A percentile compares a stretch with the other conserved stretches of the same genome.
Conservation (phyloP, 257 asterid genomes). For the Parsonsia alboflavescens region DNA sequence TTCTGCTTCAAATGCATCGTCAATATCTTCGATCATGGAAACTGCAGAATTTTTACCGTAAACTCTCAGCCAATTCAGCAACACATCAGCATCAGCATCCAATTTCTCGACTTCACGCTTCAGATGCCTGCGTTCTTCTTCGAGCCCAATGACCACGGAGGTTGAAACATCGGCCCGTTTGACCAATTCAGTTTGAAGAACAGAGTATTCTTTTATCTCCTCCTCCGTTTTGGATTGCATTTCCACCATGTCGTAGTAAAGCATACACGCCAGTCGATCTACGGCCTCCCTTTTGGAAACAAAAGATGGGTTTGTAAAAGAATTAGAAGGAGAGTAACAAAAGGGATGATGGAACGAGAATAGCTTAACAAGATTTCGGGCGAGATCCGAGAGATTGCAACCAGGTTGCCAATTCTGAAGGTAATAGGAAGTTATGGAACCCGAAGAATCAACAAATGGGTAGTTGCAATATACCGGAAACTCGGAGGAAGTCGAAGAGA, state of each 20-base stretch:
- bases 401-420: constrained; percentile 33
- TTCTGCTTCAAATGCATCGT: constrained; percentile 46
- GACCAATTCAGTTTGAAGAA: constrained; percentile 24
- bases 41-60: constrained; percentile 14
- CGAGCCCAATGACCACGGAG: constrained; percentile 14
- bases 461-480: constrained; percentile 28
- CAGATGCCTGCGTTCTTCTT: constrained; percentile 26
- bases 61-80: constrained; percentile 43
- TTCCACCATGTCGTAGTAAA: constrained; percentile 30
- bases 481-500: constrained; percentile 10
- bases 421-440: constrained; percentile 38
- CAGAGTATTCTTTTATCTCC: constrained; percentile 32
- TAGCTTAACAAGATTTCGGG: constrained; percentile 35
- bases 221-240: constrained; percentile 16
- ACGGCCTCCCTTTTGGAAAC: constrained; percentile 46
- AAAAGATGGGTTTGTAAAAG: constrained; percentile 14
- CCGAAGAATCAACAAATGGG: constrained; percentile 55
- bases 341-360: constrained; percentile 48
- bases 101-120: constrained; percentile 23
- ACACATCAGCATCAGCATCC: constrained; percentile 35
- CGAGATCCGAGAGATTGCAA: constrained; percentile 42
- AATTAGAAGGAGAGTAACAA: too few relatives aligned
- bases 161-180: constrained; percentile 20
- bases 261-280: constrained; percentile 36
- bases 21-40: constrained; percentile 9